A percentile compares a stretch with the other conserved stretches of the same genome.
Evolutionary conservation across 169 alveolate species (phyloP).

Genomic region (Cryptosporidium ubiquitum): DNA sequence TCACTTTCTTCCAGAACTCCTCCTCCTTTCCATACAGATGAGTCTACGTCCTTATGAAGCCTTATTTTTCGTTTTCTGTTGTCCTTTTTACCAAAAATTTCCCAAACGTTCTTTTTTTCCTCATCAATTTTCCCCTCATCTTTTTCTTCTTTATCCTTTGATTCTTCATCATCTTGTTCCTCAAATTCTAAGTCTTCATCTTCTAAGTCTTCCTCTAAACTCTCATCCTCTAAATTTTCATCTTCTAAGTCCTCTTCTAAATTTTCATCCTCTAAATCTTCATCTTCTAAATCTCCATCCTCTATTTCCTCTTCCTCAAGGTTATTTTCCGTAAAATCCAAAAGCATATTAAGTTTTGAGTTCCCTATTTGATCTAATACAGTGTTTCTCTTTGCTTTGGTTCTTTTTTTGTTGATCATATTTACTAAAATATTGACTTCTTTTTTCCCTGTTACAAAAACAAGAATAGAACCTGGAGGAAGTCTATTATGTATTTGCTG

Average conservation of each 20-base stretch:
- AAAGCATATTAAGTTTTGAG: conserved; percentile 37
- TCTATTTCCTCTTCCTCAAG: conserved; percentile 76
- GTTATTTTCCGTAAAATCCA: conserved; percentile 76
- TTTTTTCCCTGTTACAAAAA: conserved; percentile 96
- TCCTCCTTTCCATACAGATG: conserved; percentile 65
- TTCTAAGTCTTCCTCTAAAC: conserved; percentile 53
- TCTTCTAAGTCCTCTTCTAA: conserved; percentile 31
- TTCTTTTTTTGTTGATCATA: conserved; percentile 82
- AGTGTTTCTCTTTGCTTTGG: conserved; percentile 41
- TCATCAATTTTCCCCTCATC: conserved; percentile 59
- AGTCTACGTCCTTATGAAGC: conserved; percentile 48
- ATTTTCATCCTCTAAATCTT: conserved; percentile 26
- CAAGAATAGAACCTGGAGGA: conserved; percentile 98
- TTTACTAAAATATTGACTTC: conserved; percentile 91
- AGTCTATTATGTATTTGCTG: conserved; percentile 81
- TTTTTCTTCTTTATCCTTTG: conserved; percentile 17
- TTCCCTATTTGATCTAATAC: neutral
- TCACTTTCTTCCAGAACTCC: conserved; percentile 33
- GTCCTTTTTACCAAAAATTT: conserved; percentile 55
- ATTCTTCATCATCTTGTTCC: conserved; percentile 16
- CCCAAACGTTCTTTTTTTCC: conserved; percentile 26
- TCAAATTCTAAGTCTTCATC: conserved; percentile 36
- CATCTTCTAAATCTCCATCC: conserved; percentile 74
- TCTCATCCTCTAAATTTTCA: neutral
- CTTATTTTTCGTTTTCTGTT: conserved; percentile 69